Percentiles rank a stretch among this genome's conserved stretches.
phyloP scores from a whole-genome alignment of 306 rosid species.

The Medicago ruthenica region DNA sequence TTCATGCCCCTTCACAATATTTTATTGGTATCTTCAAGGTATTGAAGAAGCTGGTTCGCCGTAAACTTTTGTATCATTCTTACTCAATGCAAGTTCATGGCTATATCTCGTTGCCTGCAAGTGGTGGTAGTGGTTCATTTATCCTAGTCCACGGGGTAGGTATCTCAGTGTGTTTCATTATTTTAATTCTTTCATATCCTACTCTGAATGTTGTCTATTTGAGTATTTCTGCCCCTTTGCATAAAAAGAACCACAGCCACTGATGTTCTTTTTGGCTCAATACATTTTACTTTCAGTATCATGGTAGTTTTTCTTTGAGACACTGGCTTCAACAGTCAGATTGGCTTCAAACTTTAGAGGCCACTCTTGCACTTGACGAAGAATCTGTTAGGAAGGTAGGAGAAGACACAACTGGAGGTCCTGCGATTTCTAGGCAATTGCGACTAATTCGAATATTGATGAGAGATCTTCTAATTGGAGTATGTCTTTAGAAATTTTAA shows the following conservation, averaged over 20 bases:
- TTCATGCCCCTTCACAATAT: conserved; percentile 18
- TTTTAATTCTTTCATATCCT: conserved; percentile 33
- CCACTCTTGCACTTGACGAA: conserved; percentile 95
- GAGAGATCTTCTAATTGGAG: conserved; percentile 99
- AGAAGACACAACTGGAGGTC: conserved; percentile 90
- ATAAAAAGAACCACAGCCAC: neutral
- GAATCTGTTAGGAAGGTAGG: conserved; percentile 93
- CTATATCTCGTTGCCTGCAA: conserved; percentile 69
- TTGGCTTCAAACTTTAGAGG: conserved; percentile 99
- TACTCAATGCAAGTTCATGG: conserved; percentile 99
- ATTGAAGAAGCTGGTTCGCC: conserved; percentile 79
- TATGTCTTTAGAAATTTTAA: conserved; percentile 38
- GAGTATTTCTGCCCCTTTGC: conserved; percentile 13
- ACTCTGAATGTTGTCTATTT: conserved; percentile 28
- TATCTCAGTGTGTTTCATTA: conserved; percentile 33
- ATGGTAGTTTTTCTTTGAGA: conserved; percentile 95
- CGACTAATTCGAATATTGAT: conserved; percentile 81
- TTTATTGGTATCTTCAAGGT: conserved; percentile 56
- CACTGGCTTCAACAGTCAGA: conserved; percentile 97
- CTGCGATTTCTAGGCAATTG: conserved; percentile 85
- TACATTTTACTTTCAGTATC: conserved; percentile 67
- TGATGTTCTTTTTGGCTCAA: conserved; percentile 15
- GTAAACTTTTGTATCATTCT: conserved; percentile 87
- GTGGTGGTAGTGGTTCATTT: conserved; percentile 63
- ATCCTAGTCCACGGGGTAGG: conserved; percentile 96